A percentile compares a stretch with the other conserved stretches of the same genome.
phyloP scores from a whole-genome alignment of 2,329 filamentous ascomycete species.

The Monosporascus sp. region DNA sequence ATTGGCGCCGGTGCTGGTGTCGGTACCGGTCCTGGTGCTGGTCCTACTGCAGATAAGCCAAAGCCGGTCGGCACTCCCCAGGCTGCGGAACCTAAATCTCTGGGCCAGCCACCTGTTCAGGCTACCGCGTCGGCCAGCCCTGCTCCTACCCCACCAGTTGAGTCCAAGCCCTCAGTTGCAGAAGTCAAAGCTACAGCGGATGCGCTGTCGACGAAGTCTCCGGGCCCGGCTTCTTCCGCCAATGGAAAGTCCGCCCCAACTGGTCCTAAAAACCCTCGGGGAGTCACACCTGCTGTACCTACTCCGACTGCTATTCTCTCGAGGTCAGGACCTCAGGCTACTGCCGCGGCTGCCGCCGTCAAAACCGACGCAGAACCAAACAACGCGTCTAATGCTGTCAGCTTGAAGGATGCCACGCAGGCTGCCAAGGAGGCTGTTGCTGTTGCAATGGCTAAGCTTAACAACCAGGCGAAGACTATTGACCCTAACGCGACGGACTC shows the following conservation, averaged over 20 bases:
- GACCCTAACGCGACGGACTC: conserved; percentile 17
- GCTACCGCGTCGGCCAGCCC: conserved; percentile 38
- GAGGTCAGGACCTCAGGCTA: conserved; percentile 22
- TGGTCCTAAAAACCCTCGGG: conserved; percentile 45
- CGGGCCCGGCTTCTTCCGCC: conserved; percentile 28
- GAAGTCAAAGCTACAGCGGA: conserved; percentile 51
- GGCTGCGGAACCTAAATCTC: conserved; percentile 49
- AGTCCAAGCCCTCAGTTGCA: conserved; percentile 60
- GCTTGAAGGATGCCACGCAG: conserved; percentile 64
- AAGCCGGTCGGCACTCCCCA: conserved; percentile 40
- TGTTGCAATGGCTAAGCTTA: conserved; percentile 71
- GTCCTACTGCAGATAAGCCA: conserved; percentile 42
- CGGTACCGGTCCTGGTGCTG: conserved; percentile 44
- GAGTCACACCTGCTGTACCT: conserved; percentile 61
- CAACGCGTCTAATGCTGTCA: conserved; percentile 33
- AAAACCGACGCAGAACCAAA: conserved; percentile 35
- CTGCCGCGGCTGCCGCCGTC: conserved; percentile 21
- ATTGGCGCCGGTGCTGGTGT: conserved; percentile 47
- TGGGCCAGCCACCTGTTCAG: conserved; percentile 42
- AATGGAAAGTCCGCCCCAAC: conserved; percentile 37
- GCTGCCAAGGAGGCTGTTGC: conserved; percentile 74
- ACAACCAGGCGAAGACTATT: conserved; percentile 24
- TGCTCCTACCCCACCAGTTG: conserved; percentile 59
- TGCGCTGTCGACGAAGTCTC: conserved; percentile 37
- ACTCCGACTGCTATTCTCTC: conserved; percentile 43